Percentiles rank a stretch among this genome's conserved stretches.
phyloP scores from a whole-genome alignment of 164 flowering plant species.

The Dillenia turbinata region DNA sequence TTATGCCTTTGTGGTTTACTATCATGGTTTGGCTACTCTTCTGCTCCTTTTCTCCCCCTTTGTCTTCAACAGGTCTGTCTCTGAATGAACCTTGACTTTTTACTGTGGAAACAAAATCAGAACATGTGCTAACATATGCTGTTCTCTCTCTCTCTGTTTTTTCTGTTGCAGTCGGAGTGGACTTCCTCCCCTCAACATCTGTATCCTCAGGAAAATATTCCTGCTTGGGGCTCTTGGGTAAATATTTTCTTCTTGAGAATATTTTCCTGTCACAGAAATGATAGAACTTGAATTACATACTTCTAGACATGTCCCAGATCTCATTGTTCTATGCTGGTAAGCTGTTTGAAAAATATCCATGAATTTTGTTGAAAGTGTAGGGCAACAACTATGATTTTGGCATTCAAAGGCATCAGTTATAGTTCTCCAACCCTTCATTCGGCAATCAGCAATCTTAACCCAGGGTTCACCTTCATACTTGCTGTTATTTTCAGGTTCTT shows the following conservation, averaged over 20 bases:
- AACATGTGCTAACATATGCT: too few relatives aligned
- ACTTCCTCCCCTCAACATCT: conserved; percentile 7
- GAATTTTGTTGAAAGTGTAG: too few relatives aligned
- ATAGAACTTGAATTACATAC: too few relatives aligned
- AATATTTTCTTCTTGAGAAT: not conserved
- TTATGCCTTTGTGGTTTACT: too few relatives aligned
- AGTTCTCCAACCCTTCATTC: conserved; percentile 33
- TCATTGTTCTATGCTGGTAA: not conserved
- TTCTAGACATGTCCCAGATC: not conserved
- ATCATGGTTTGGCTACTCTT: too few relatives aligned
- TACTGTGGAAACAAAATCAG: not conserved
- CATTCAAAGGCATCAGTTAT: conserved; percentile 14
- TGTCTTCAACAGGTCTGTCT: not conserved
- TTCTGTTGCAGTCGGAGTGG: not conserved
- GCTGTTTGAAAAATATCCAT: conserved; percentile 1
- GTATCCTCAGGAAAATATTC: conserved; percentile 13
- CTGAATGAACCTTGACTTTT: not conserved
- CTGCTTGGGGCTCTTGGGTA: conserved; percentile 29
- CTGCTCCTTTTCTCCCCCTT: not conserved
- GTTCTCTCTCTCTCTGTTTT: too few relatives aligned
- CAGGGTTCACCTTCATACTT: conserved; percentile 12
- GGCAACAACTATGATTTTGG: not conserved
- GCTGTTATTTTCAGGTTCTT: conserved; percentile 12
- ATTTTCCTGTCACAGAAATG: not conserved
- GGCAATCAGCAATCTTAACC: conserved; percentile 16